phyloP scores from a whole-genome alignment of 148 eudicot species.

The Heliosperma pusillum region DNA sequence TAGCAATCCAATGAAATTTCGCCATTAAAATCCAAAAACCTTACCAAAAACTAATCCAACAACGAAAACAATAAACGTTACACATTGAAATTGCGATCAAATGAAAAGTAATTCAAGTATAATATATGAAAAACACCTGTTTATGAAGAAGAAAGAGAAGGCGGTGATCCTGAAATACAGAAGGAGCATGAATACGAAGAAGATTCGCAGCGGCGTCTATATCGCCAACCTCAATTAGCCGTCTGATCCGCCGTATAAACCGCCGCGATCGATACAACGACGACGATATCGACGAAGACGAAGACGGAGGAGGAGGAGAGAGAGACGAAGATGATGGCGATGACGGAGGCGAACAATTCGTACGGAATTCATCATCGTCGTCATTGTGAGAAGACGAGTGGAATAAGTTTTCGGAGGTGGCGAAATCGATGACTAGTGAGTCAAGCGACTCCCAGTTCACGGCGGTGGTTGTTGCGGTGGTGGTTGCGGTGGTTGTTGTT shows the following conservation, averaged over 20 bases:
- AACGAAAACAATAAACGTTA: background rate
- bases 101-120: too few relatives aligned
- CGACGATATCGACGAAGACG: slow-evolving; percentile 31
- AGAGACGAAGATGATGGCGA: slow-evolving; percentile 37
- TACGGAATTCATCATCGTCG: background rate
- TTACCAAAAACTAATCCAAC: too few relatives aligned
- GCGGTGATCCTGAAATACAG: slow-evolving; percentile 63
- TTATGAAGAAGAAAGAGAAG: slow-evolving; percentile 84
- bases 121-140: slow-evolving; percentile 49
- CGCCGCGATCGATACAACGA: slow-evolving; percentile 59
- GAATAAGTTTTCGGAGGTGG: slow-evolving; percentile 67
- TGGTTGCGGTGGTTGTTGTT: background rate
- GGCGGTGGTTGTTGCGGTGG: slow-evolving; percentile 40
- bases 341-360: slow-evolving; percentile 26
- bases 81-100: too few relatives aligned
- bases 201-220: slow-evolving; percentile 64
- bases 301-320: slow-evolving; percentile 25
- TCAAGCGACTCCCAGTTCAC: slow-evolving; percentile 94
- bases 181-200: slow-evolving; percentile 53
- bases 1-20: background rate
- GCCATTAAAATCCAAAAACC: background rate
- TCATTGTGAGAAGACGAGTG: slow-evolving; percentile 26
- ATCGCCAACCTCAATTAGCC: slow-evolving; percentile 59
- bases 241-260: slow-evolving; percentile 59
- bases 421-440: slow-evolving; percentile 74